Conservation (phyloP, 257 asterid species). For the Schizonepeta tenuifolia region DNA sequence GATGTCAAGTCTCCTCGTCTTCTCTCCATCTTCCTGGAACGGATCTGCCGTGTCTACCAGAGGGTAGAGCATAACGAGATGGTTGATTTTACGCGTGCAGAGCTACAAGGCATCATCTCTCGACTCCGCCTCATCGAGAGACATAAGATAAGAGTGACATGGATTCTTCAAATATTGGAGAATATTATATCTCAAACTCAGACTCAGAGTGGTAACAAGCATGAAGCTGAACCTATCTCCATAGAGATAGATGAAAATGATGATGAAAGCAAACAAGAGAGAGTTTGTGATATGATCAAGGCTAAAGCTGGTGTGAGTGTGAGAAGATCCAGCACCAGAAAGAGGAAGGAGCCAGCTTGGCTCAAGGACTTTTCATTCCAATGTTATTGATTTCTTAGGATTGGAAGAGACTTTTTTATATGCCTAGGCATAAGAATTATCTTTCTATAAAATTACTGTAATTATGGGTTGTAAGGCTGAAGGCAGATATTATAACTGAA, state of each 20-base stretch:
- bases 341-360: too few relatives aligned
- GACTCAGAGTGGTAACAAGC: too few relatives aligned
- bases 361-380: too few relatives aligned
- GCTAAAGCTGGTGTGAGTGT: too few relatives aligned
- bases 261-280: too few relatives aligned
- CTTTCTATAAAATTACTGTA: neutral
- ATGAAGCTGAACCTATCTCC: too few relatives aligned
- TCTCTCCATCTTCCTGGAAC: conserved; percentile 7
- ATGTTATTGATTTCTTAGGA: too few relatives aligned
- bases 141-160: conserved; percentile 5
- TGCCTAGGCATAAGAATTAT: too few relatives aligned
- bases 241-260: too few relatives aligned
- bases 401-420: too few relatives aligned
- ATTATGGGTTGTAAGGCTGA: neutral
- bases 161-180: conserved; percentile 28
- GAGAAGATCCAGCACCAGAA: too few relatives aligned
- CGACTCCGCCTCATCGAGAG: conserved; percentile 16
- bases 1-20: neutral
- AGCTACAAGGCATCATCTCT: conserved; percentile 8
- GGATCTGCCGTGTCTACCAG: neutral
- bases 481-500: neutral
- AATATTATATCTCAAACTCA: neutral
- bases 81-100: neutral
- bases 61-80: neutral
- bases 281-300: too few relatives aligned